Evolutionary conservation across 2,329 filamentous ascomycete genomes (phyloP).

Genomic region (Septoria petroselini): DNA sequence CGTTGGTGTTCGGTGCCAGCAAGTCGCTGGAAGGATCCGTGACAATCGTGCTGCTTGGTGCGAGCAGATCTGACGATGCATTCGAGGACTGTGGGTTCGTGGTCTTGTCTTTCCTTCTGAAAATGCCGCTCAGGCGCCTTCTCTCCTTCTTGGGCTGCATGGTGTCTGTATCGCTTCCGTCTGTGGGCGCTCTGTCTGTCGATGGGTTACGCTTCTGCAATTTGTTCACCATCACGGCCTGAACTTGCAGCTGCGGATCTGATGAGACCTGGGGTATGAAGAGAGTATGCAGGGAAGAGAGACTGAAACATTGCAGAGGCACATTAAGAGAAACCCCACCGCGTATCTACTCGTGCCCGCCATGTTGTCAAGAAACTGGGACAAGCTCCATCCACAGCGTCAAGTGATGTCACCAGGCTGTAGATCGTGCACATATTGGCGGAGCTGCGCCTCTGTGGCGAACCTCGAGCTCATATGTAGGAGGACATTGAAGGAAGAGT

Average conservation of each 20-base stretch:
- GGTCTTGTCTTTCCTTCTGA: slow-evolving; percentile 26
- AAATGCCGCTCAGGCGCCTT: slow-evolving; percentile 25
- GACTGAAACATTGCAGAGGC: slow-evolving; percentile 4
- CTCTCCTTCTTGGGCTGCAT: slow-evolving; percentile 20
- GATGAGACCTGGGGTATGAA: not conserved
- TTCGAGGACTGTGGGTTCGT: slow-evolving; percentile 5
- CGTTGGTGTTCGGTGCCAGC: slow-evolving; percentile 11
- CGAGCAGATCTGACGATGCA: slow-evolving; percentile 8
- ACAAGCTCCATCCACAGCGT: slow-evolving; percentile 14
- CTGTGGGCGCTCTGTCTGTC: slow-evolving; percentile 5
- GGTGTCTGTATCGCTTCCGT: slow-evolving; percentile 15
- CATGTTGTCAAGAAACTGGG: slow-evolving; percentile 15
- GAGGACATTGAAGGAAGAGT: too few species aligned
- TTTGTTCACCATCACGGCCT: slow-evolving; percentile 10
- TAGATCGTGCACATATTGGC: slow-evolving; percentile 8
- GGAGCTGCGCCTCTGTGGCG: not conserved
- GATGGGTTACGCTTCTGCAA: slow-evolving; percentile 13
- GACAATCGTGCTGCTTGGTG: slow-evolving; percentile 4
- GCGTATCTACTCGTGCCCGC: slow-evolving; percentile 8
- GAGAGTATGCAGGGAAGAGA: slow-evolving; percentile 7
- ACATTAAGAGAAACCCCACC: not conserved
- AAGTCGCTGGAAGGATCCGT: slow-evolving; percentile 11
- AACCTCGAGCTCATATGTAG: too few species aligned
- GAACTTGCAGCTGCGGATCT: not conserved
- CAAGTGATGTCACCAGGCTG: slow-evolving; percentile 9